A percentile compares a stretch with the other conserved stretches of the same genome.
Conservation (phyloP, 306 rosid genomes). For the Clitoria ternatea region DNA sequence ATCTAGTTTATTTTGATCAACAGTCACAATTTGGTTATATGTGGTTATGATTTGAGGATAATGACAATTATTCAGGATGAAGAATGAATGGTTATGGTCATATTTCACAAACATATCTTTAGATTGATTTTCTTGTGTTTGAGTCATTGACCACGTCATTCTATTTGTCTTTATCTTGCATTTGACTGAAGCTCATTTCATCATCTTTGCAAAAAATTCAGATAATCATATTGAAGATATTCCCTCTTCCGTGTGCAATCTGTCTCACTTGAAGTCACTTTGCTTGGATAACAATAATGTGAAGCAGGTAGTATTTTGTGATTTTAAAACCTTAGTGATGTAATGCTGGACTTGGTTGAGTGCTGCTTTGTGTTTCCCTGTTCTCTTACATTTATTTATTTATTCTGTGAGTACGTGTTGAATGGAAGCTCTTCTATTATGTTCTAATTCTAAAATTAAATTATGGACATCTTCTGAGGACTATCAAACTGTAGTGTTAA, state of each 20-base stretch:
- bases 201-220: conserved; percentile 34
- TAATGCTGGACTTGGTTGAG: conserved; percentile 8
- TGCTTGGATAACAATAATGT: conserved; percentile 73
- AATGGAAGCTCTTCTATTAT: background rate
- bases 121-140: background rate
- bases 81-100: conserved; percentile 14
- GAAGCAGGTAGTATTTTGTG: conserved; percentile 58
- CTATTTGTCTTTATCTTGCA: conserved; percentile 11
- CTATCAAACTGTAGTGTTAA: conserved; percentile 4
- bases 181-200: conserved; percentile 21
- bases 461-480: background rate
- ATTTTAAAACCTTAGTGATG: conserved; percentile 7
- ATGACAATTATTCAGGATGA: background rate
- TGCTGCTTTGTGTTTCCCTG: background rate
- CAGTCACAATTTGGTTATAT: background rate
- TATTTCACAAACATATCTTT: background rate
- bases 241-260: conserved; percentile 83
- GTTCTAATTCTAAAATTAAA: background rate
- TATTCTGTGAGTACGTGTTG: background rate
- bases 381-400: background rate
- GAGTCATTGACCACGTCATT: conserved; percentile 10
- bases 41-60: conserved; percentile 14
- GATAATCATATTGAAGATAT: conserved; percentile 82
- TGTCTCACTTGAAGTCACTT: conserved; percentile 79
- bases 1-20: background rate